Conservation (phyloP, 2,329 filamentous ascomycete species). For the Madurella mycetomatis region DNA sequence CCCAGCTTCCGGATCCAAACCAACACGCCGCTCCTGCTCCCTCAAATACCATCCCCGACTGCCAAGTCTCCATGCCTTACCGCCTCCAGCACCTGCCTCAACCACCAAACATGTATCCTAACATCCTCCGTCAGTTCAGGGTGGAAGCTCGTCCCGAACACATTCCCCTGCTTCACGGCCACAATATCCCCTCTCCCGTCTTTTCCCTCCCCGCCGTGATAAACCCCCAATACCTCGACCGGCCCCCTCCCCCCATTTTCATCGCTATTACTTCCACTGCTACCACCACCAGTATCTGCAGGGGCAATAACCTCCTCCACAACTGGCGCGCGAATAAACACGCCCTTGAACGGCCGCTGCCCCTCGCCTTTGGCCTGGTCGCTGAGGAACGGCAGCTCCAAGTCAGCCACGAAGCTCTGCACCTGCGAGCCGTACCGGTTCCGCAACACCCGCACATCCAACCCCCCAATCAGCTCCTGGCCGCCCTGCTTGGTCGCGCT, state of each 20-base stretch:
- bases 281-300: slow-evolving; percentile 29
- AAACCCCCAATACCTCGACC: slow-evolving; percentile 33
- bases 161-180: slow-evolving; percentile 83
- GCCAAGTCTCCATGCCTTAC: slow-evolving; percentile 13
- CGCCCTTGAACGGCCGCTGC: slow-evolving; percentile 58
- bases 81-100: slow-evolving; percentile 58
- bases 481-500: slow-evolving; percentile 86
- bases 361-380: slow-evolving; percentile 21
- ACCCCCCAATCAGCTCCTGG: slow-evolving; percentile 86
- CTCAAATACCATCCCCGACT: not conserved
- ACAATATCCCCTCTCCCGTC: slow-evolving; percentile 65
- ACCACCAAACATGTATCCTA: slow-evolving; percentile 91
- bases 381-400: slow-evolving; percentile 67
- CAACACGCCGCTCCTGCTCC: not conserved
- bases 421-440: slow-evolving; percentile 95
- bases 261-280: slow-evolving; percentile 23
- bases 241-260: slow-evolving; percentile 36
- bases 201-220: not conserved
- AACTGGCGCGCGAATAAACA: slow-evolving; percentile 92
- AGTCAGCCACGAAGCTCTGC: slow-evolving; percentile 77
- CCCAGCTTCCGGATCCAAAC: not conserved
- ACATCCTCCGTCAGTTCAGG: slow-evolving; percentile 86
- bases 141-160: slow-evolving; percentile 93
- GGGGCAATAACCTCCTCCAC: slow-evolving; percentile 70
- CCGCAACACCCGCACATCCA: slow-evolving; percentile 84